These are phyloP conservation scores for Schizophyllum amplum DNA, from an alignment of 1,284 basidiomycete species.

Conservation along the genomic window DNA sequence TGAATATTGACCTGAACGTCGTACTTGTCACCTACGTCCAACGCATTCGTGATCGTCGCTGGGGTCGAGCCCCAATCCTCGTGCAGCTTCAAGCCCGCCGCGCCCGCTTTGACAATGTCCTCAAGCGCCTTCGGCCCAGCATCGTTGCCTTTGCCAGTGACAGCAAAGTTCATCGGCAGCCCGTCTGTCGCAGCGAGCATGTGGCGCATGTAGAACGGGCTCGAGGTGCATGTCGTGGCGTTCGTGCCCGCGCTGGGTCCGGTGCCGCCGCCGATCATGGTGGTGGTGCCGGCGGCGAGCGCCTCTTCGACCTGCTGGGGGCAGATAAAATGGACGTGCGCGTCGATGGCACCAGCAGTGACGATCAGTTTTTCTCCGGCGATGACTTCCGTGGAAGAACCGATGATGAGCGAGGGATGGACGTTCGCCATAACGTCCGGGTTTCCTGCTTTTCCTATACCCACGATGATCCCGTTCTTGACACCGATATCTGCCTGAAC, in stretches of 20 bases:
- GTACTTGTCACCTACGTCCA: conserved; percentile 84
- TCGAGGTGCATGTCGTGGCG: conserved; percentile 94
- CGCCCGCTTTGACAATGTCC: conserved; percentile 85
- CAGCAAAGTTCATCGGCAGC: conserved; percentile 87
- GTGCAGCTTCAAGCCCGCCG: conserved; percentile 89
- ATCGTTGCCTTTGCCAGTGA: conserved; percentile 95
- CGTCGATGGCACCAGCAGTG: conserved; percentile 91
- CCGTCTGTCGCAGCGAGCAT: conserved; percentile 89
- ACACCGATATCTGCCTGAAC: conserved; percentile 92
- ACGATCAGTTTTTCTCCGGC: conserved; percentile 92
- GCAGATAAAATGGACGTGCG: conserved; percentile 91
- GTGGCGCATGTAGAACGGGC: conserved; percentile 77
- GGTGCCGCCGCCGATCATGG: conserved; percentile 88
- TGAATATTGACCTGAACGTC: conserved; percentile 96
- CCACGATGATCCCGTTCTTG: conserved; percentile 76
- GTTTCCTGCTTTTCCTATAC: conserved; percentile 96
- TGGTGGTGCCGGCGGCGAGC: conserved; percentile 71
- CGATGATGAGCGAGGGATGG: conserved; percentile 68
- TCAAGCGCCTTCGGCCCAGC: conserved; percentile 64
- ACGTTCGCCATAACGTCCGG: conserved; percentile 90
- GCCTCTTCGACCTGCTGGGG: conserved; percentile 81
- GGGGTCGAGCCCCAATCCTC: conserved; percentile 99
- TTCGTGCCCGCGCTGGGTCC: conserved; percentile 87
- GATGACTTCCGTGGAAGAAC: conserved; percentile 88
- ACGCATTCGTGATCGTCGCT: conserved; percentile 69